Conservation (phyloP, 1,284 basidiomycete genomes). For the Microbotryum scabiosae region DNA sequence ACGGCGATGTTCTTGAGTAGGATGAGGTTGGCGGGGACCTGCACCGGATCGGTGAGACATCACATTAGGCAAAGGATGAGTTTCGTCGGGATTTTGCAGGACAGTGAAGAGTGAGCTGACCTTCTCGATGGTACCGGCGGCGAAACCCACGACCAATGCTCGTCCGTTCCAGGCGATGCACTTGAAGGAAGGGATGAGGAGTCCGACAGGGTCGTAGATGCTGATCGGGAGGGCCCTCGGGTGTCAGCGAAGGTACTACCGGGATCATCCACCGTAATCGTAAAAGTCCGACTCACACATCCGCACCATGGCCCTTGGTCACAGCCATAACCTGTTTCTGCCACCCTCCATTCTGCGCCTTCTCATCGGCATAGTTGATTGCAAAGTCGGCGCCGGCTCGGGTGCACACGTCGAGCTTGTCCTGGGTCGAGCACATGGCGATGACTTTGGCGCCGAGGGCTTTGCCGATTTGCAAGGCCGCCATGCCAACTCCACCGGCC, state of each 20-base stretch:
- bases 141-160: conserved; percentile 75
- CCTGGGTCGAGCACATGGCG: conserved; percentile 38
- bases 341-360: conserved; percentile 29
- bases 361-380: conserved; percentile 42
- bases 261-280: background rate
- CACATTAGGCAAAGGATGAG: background rate
- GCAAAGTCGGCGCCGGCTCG: conserved; percentile 42
- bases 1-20: conserved; percentile 78
- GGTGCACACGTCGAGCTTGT: conserved; percentile 43
- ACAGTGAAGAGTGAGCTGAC: conserved; percentile 41
- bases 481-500: conserved; percentile 87
- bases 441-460: conserved; percentile 43
- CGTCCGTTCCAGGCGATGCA: conserved; percentile 93
- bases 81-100: background rate
- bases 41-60: background rate
- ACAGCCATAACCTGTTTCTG: conserved; percentile 50
- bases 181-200: conserved; percentile 60
- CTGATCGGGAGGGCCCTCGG: background rate
- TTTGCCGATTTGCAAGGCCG: conserved; percentile 83
- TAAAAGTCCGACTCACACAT: conserved; percentile 29
- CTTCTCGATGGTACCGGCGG: conserved; percentile 79
- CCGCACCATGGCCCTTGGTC: conserved; percentile 71
- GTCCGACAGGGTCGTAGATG: conserved; percentile 81
- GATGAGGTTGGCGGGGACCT: conserved; percentile 80
- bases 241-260: background rate